Base-by-base conservation (phyloP, 345 rosid genomes). In the Trapa bicornis region DNA sequence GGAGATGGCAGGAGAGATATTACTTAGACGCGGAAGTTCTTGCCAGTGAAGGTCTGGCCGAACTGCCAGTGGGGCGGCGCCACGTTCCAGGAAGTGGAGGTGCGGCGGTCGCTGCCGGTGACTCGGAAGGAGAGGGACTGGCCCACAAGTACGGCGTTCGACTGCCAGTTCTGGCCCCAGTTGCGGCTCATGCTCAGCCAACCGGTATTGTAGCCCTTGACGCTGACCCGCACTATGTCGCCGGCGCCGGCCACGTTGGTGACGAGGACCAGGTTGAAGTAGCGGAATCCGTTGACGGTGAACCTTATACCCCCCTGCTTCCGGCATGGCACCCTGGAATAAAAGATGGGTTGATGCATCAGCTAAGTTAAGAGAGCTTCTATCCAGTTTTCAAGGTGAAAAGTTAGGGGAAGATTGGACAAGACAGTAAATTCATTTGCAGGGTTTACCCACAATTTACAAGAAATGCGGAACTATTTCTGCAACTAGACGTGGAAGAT, bases 131-230 rank as follows among this genome's bases (percentile, higher is more conserved):
- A 90, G n/a, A 93, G 87, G 13, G 97, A 63, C 75, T 93, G 98
- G 62, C 98, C 97, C 9, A 80, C 85, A 14, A 93, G 79, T 3
- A 91, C 29, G 29, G 29, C 29, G 29, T 22, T 22, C 29, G 29
- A 22, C 29, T 22, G 29, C 29, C 29, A 22, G 72, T 92, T 92
- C 66, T 92, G 98, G 35, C 98, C 98, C 98, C 98, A 93, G 81
- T 93, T 93, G 1, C 98, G 84, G 78, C 97, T 93, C 98, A 93
- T 82, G 68, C 77, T 77, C 70, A 89, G 39, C 98, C 97, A 93
- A 1, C 74, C 84, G 0, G 94, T 90, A 32, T 76, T 80, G n/a
- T 86, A 38, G 14, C 98, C 98, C 41, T 93, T 93, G 0, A 93
- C 74, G 73, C 89, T 84, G 17, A 85, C 91, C 71, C 80, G 80